These are phyloP conservation scores for Picochlorum sp. DNA, from an alignment of 139 green algal genomes.

Conservation along the genomic window DNA sequence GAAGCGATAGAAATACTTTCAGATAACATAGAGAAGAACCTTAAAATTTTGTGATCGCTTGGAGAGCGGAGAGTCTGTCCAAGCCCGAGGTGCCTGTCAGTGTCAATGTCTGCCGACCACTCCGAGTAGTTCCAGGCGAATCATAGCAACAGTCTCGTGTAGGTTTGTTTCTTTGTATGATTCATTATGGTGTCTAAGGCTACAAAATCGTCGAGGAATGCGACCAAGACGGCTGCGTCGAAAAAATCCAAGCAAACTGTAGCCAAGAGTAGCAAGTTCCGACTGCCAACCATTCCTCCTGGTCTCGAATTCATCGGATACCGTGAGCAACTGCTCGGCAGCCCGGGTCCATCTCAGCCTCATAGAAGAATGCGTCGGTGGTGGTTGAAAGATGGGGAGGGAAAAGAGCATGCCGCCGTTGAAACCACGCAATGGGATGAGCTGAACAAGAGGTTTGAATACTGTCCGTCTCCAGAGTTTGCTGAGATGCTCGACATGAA, in stretches of 20 bases:
- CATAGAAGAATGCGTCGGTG: slow-evolving; percentile 10
- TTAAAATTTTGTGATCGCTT: too few species aligned
- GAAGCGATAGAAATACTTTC: too few species aligned
- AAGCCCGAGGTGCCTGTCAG: too few species aligned
- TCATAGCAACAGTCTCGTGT: too few species aligned
- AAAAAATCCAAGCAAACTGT: not conserved
- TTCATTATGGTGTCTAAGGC: not conserved
- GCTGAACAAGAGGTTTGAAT: slow-evolving; percentile 2
- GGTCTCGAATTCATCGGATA: slow-evolving; percentile 2
- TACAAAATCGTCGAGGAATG: too few species aligned
- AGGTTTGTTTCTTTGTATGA: not conserved
- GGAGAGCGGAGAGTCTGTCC: too few species aligned
- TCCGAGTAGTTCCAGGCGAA: too few species aligned
- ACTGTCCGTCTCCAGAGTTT: slow-evolving; percentile 12
- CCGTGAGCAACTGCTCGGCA: not conserved
- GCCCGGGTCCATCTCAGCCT: not conserved
- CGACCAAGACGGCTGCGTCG: too few species aligned
- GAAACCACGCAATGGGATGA: slow-evolving; percentile 13
- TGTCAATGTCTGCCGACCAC: too few species aligned
- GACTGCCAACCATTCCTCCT: not conserved
- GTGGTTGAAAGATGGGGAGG: slow-evolving; percentile 11
- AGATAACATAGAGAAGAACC: too few species aligned
- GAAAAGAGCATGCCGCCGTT: slow-evolving; percentile 18
- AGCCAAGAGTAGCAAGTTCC: not conserved
- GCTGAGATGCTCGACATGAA: slow-evolving; percentile 4